Base-by-base conservation (phyloP, 108 stramenopile genomes). In the Chaetoceros tenuissimus region DNA sequence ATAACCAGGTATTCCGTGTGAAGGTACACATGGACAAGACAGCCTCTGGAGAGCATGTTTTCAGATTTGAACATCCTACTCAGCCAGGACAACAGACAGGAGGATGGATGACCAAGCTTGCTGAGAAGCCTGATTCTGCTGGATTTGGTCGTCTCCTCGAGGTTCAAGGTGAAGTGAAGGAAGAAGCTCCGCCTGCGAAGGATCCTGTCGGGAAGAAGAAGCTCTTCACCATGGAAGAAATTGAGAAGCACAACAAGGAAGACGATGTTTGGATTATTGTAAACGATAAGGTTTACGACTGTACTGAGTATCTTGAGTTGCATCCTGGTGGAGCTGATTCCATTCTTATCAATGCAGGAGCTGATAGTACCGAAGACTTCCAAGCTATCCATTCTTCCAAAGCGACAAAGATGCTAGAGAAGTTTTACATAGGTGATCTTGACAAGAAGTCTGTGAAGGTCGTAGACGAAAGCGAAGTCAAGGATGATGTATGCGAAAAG, bases 261-360 rank as follows among this genome's bases (percentile, higher is more conserved):
- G 80, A 95, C 16, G 94, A 96, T 71, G 70, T 72, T 24, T 99
- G 98, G 98, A 94, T 98, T 60, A 75, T 94, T 52, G 87, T 96
- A 43, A 84, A 95, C 43, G 76, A 90, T 60, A 69, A 69, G 57
- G 97, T 98, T 26, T 98, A 95, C 59, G 85, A 95, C 72, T 84
- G 82, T 60, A 95, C 94, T 26, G 83, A 89, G 53, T 97, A 95
- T 70, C 73, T 97, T 44, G 89, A 96, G 28, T 86, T 94, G 43
- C 96, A 97, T 67, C 94, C 94, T 27, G 95, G 94, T 53, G 95
- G 95, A 31, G 75, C 87, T 22, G 90, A 89, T 50, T 89, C 91
- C 18, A 96, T 98, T 69, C 74, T 80, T 19, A 92, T 98, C 70
- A 93, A 87, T 75, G 97, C 94, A 31, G 97, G 97, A 59, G 80